Base-by-base conservation (phyloP, 768 basidiomycete species). In the Erythrobasidium yunnanense region DNA sequence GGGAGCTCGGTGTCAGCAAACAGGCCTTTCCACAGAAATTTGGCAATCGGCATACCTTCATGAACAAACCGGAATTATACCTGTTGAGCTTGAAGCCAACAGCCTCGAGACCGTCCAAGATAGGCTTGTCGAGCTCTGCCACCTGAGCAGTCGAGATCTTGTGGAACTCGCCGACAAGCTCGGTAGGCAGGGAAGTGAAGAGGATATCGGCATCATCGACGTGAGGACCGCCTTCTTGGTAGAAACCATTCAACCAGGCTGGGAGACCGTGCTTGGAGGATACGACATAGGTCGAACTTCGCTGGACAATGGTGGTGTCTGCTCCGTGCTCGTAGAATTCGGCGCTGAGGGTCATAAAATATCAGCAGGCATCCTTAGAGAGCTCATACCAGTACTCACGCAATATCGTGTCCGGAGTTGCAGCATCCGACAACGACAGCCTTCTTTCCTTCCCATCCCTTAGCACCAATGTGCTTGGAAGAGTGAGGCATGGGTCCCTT, bases 381-480 rank as follows among this genome's bases (percentile, higher is more conserved):
- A n/a, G n/a, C n/a, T n/a, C n/a, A n/a, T n/a, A n/a, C n/a, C n/a
- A n/a, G n/a, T n/a, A n/a, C 46, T 18, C 77, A 72, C 4, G 80
- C 78, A 46, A 83, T 79, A 53, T 83, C 82, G 68, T 82, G 81
- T 0, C 81, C 80, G 1, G 82, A 84, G 11, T 84, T 85, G 56
- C 83, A 83, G 15, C 85, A 79, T 1, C 86, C 86, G 2, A 87
- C 76, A 1, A 88, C 82, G 2, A 84, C 78, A 0, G 86, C 85
- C 71, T 84, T 87, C 77, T 87, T 87, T 15, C 85, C 86, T 1
- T 73, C 49, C 69, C 83, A 83, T 42, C 83, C 82, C 11, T 77
- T 75, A 0, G 84, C 83, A 6, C 66, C 65, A n/a, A 74, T 77
- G 73, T 86, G 83, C 27, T 79, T 72, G 4, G 74, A 78, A 0